A percentile compares a stretch with the other conserved stretches of the same genome.
Evolutionary conservation across 2,329 filamentous ascomycete genomes (phyloP).

Genomic region (Microcera coccophila): DNA sequence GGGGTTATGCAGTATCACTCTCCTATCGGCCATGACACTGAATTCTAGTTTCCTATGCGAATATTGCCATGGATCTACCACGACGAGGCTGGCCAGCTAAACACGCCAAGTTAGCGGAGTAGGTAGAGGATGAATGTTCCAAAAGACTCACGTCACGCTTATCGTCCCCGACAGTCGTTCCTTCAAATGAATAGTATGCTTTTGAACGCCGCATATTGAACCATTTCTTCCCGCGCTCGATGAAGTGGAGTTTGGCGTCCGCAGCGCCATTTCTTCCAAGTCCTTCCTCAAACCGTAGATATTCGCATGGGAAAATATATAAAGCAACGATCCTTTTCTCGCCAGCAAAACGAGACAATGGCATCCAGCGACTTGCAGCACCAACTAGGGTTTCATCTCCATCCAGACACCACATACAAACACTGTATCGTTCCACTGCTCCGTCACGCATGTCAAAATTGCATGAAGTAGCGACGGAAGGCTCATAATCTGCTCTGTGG

Average conservation of each 20-base stretch:
- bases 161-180: conserved; percentile 3
- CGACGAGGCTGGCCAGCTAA: conserved; percentile 2
- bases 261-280: neutral
- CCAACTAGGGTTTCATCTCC: conserved; percentile 3
- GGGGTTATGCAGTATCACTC: no score
- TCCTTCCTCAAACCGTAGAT: conserved; percentile 2
- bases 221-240: conserved; percentile 11
- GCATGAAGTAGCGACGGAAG: neutral
- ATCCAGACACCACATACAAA: neutral
- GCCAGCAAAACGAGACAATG: neutral
- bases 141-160: neutral
- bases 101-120: neutral
- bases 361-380: conserved; percentile 2
- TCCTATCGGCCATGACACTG: no score
- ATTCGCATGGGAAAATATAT: conserved; percentile 9
- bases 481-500: conserved; percentile 7
- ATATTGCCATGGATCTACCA: conserved; percentile 4
- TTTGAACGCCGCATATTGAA: conserved; percentile 5
- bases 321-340: conserved; percentile 11
- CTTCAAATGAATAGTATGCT: conserved; percentile 9
- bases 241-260: conserved; percentile 8
- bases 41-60: neutral
- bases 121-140: neutral
- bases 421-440: neutral
- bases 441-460: neutral